Percentiles rank a stretch among this genome's conserved stretches.
Conservation (phyloP, 441 rosid genomes). For the Isatis lusitanica region DNA sequence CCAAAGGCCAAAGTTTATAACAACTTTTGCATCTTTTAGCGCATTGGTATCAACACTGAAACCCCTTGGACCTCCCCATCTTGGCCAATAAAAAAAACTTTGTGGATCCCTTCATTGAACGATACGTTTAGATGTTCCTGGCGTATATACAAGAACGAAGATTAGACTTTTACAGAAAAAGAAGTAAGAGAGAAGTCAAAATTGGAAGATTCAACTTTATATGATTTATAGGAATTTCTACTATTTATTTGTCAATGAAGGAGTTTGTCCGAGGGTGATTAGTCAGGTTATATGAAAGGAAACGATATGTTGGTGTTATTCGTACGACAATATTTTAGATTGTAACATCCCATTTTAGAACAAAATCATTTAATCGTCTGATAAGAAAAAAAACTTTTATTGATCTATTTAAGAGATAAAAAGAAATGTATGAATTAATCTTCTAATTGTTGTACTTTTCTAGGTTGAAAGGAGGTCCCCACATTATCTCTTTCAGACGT, state of each 20-base stretch:
- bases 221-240: not conserved
- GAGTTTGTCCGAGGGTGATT: not conserved
- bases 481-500: constrained; percentile 19
- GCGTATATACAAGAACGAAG: not conserved
- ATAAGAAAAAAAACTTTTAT: not conserved
- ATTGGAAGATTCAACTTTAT: constrained; percentile 11
- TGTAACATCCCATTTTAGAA: not conserved
- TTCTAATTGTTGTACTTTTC: not conserved
- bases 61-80: not conserved
- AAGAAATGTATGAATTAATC: not conserved
- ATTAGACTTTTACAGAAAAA: not conserved
- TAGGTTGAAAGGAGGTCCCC: constrained; percentile 26
- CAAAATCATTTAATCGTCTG: not conserved
- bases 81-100: not conserved
- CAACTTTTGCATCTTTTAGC: not conserved
- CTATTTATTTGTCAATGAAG: not conserved
- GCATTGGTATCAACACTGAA: not conserved
- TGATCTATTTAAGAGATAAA: not conserved
- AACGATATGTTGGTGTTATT: not conserved
- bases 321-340: not conserved
- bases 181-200: not conserved
- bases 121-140: not conserved
- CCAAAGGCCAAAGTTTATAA: not conserved
- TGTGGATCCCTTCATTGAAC: not conserved
- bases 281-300: not conserved